Base-by-base conservation (phyloP, 2,329 filamentous ascomycete genomes). In the Fusarium devonianum region DNA sequence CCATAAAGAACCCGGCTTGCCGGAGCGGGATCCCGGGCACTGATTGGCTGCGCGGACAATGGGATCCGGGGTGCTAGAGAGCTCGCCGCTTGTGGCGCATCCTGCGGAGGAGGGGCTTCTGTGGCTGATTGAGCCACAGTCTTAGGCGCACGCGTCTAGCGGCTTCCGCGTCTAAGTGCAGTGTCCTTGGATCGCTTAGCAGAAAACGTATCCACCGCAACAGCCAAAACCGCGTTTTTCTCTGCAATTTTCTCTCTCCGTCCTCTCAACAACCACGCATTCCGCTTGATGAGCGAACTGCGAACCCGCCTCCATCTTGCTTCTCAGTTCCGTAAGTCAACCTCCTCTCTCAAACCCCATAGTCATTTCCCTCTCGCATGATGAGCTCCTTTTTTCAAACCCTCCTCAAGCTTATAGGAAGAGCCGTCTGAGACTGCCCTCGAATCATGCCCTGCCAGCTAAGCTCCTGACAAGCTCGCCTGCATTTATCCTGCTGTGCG, bases 341-440 rank as follows among this genome's bases (percentile, higher is more conserved):
- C 16, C 14, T n/a, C 9, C 12, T 33, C 16, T 34, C 13, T n/a
- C 33, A 8, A 11, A 21, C 7, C 23, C 23, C 17, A 21, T 18
- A 4, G 4, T 9, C 22, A 12, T 32, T 21, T 29, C 38, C 18
- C 13, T 67, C 64, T 64, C 65, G 64, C 58, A 75, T 75, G 73
- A 75, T 75, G 73, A 73, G 63, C 66, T 66, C 56, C 64, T 69
- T 72, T 63, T 67, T 67, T 70, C 56, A 64, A 71, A 71, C 71
- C 72, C 73, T 66, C 56, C 58, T 63, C 62, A 58, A 59, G 40
- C 62, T 68, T 65, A 68, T 72, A 76, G 73, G 73, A 76, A 76
- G 73, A 76, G 73, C 73, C 73, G 73, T 76, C 72, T 76, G 66
- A 76, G 73, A 76, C 73, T 58, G 62, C 67, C 64, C 60, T 48